Evolutionary conservation across 805 yeast genomes (phyloP), one percentile per base, ranked within the genome.

Genomic region (Pichia nanzhaoensis): DNA sequence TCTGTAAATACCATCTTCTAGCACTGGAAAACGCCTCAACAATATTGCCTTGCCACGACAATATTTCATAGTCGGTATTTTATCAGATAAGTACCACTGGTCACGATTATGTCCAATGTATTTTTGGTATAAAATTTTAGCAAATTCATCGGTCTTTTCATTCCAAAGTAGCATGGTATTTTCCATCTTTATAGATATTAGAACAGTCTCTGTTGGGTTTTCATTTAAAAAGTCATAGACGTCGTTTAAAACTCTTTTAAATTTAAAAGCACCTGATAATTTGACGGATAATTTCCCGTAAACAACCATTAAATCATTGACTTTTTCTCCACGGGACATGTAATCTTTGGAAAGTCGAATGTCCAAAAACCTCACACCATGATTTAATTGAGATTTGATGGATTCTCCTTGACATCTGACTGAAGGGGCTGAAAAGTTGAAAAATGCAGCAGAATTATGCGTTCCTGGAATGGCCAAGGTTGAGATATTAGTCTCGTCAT

Each of bases 241-340:
- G 44, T 80, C 85, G 0, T 73, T 61, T 53, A 84, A 67, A 3
- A 71, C 72, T n/a, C 68, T 69, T 7, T 61, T 57, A 46, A 84
- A 70, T 52, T 73, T 71, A 47, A 71, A 71, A 19, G 83, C 75
- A 50, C 77, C 73, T 27, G 80, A 73, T 36, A 82, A 64, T 44
- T 73, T 74, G 35, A 84, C 85, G 0, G 93, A 90, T 63, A 84
- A 83, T 50, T 80, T 80, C 37, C 89, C 89, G 58, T 84, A 91
- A 48, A 79, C 75, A 18, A 83, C 83, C 53, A 79, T 77, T 49
- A 84, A 68, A 48, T 79, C 78, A 49, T 74, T 72, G 33, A 62
- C 63, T 9, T 59, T 56, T 36, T 70, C 69, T 3, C 67, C 71
- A 16, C 51, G 48, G 5, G 58, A 61, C 52, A 77, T 62, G 36